Evolutionary conservation across 805 yeast genomes (phyloP), one percentile per base, ranked within the genome.

Genomic region (Isabelozyma pseudorhagii): DNA sequence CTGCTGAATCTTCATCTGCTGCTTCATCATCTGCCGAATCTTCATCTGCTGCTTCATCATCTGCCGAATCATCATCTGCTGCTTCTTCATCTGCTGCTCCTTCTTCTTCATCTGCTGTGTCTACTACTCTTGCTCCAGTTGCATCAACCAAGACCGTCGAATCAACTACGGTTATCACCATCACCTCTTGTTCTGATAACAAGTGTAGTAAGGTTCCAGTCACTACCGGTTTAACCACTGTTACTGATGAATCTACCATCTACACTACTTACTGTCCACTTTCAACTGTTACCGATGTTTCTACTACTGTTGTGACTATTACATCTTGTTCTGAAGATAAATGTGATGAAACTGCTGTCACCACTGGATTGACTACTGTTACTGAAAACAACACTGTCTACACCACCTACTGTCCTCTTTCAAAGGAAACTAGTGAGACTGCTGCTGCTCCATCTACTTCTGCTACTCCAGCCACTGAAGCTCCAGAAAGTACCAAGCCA

Each of bases 311-410:
- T n/a, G 58, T 52, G 10, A 42, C 46, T 36, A 46, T 52, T 13
- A 42, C 38, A n/a, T 15, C 71, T 46, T 71, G 76, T 57, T 54
- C 65, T 15, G 61, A 62, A 50, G 48, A 66, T 61, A 54, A 47
- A 42, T 71, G 77, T 34, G 9, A 46, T 10, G 46, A 18, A 15
- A 34, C 13, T 21, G 21, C 42, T 21, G 46, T 43, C 31, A 43
- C 46, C 9, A 34, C 46, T 38, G 29, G 28, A 13, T 18, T 43
- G 34, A 38, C 38, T 43, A 43, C 50, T 29, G 46, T 51, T n/a
- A 38, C 40, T 38, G 54, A 49, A 28, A 43, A 42, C 14, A 52
- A 47, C 13, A 56, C 60, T 34, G 50, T 48, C 40, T 62, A 62
- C 60, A 62, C 66, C 53, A 59, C 63, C n/a, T 51, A 47, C 53